Conservation (phyloP, 129 eudicot species). For the Saussurea involucrata region DNA sequence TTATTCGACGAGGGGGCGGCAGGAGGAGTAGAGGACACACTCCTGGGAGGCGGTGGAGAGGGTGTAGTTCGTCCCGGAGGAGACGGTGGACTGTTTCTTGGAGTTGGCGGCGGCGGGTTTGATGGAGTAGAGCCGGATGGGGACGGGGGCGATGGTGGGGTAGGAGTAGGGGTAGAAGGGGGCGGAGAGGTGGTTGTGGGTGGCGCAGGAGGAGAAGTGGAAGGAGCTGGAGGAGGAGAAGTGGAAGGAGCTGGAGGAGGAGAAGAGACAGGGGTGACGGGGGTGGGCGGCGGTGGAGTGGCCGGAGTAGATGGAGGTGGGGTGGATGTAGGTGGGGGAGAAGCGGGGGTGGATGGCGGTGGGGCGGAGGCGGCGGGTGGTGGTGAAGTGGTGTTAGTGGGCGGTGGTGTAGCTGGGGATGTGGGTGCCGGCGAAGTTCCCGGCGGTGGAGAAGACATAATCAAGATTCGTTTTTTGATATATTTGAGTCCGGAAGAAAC, state of each 20-base stretch:
- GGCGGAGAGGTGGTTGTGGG: conserved; percentile 17
- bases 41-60: conserved; percentile 30
- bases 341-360: conserved; percentile 7
- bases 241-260: conserved; percentile 4
- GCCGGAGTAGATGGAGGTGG: conserved; percentile 16
- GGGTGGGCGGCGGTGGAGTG: conserved; percentile 12
- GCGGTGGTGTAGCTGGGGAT: conserved; percentile 22
- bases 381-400: neutral
- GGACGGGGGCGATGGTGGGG: conserved; percentile 15
- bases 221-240: neutral
- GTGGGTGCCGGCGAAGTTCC: conserved; percentile 20
- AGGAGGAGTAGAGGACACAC: conserved; percentile 16
- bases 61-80: conserved; percentile 28
- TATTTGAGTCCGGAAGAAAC: neutral
- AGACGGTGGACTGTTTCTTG: conserved; percentile 23
- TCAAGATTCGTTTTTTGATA: neutral
- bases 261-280: conserved; percentile 19
- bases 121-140: conserved; percentile 19
- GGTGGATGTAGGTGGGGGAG: conserved; percentile 1
- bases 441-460: conserved; percentile 35
- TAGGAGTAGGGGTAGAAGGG: neutral
- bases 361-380: conserved; percentile 13
- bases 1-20: conserved; percentile 10
- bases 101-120: conserved; percentile 11
- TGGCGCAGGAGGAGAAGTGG: conserved; percentile 18